Evolutionary conservation across 2,329 filamentous ascomycete species (phyloP).

Genomic region (Byssochlamys sp.): DNA sequence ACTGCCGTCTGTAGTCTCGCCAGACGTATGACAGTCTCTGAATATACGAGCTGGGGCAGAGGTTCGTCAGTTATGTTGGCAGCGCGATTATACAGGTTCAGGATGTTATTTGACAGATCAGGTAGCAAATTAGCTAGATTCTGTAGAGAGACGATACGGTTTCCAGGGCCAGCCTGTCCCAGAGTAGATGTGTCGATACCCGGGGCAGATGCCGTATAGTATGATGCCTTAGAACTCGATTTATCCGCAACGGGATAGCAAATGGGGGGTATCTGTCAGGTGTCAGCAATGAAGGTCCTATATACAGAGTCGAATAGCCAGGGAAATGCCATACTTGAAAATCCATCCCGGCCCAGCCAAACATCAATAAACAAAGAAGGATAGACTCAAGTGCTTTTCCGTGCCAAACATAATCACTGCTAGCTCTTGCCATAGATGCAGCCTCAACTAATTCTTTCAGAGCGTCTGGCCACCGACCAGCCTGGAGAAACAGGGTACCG

Average conservation of each 20-base stretch:
- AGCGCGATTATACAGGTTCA: conserved; percentile 47
- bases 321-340: conserved; percentile 44
- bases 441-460: conserved; percentile 74
- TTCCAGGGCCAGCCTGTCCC: conserved; percentile 39
- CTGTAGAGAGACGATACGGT: conserved; percentile 36
- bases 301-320: neutral
- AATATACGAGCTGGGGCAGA: conserved; percentile 45
- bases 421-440: conserved; percentile 62
- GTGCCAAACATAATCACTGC: conserved; percentile 93
- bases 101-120: conserved; percentile 47
- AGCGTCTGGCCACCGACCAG: conserved; percentile 82
- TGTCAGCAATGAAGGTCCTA: neutral
- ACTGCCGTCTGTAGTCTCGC: conserved; percentile 45
- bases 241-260: conserved; percentile 45
- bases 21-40: conserved; percentile 48
- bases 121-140: conserved; percentile 46
- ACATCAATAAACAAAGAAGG: conserved; percentile 68
- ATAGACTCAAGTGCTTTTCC: conserved; percentile 88
- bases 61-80: conserved; percentile 45
- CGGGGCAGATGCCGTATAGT: conserved; percentile 11
- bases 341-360: conserved; percentile 73
- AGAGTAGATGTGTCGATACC: conserved; percentile 26
- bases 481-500: conserved; percentile 76
- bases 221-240: conserved; percentile 34
- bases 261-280: conserved; percentile 42